Evolutionary conservation across 2,329 filamentous ascomycete species (phyloP).

Genomic region (Cordyceps tenuipes): DNA sequence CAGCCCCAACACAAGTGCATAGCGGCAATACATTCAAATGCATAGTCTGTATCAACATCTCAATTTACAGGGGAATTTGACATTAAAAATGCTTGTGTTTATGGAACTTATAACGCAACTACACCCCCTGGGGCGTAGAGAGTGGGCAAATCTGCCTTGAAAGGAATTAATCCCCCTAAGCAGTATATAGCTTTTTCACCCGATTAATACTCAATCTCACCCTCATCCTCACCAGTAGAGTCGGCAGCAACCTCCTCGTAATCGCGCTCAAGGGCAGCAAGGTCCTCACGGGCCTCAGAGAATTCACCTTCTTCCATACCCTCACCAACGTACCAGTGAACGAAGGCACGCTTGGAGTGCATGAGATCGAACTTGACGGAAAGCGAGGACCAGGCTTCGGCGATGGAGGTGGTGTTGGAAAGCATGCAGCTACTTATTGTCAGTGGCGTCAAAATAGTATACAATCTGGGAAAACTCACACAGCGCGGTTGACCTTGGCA

Average conservation of each 20-base stretch:
- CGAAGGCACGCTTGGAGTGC: conserved; percentile 99
- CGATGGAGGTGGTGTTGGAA: conserved; percentile 96
- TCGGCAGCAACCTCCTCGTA: conserved; percentile 98
- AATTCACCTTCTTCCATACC: conserved; percentile 99
- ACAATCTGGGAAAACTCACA: conserved; percentile 52
- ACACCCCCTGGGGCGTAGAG: conserved; percentile 25
- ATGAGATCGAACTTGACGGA: conserved; percentile 99
- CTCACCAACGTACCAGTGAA: conserved; percentile 99
- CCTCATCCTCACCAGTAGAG: conserved; percentile 79
- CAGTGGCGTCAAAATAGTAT: conserved; percentile 15
- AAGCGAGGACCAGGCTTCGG: conserved; percentile 94
- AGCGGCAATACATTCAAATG: not conserved
- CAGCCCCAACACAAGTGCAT: not conserved
- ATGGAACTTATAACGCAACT: conserved; percentile 31
- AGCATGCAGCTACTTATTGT: conserved; percentile 72
- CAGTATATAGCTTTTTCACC: conserved; percentile 10
- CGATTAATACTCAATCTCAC: conserved; percentile 83
- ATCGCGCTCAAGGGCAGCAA: conserved; percentile 94
- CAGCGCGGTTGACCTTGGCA: conserved; percentile 95
- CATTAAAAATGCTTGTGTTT: conserved; percentile 17
- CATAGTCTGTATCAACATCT: not conserved
- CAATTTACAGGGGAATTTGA: conserved; percentile 11
- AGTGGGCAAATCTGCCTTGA: conserved; percentile 20
- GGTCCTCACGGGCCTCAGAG: conserved; percentile 96
- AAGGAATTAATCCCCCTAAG: conserved; percentile 15